phyloP scores from a whole-genome alignment of 768 basidiomycete species.

The Termitomyces sp. region DNA sequence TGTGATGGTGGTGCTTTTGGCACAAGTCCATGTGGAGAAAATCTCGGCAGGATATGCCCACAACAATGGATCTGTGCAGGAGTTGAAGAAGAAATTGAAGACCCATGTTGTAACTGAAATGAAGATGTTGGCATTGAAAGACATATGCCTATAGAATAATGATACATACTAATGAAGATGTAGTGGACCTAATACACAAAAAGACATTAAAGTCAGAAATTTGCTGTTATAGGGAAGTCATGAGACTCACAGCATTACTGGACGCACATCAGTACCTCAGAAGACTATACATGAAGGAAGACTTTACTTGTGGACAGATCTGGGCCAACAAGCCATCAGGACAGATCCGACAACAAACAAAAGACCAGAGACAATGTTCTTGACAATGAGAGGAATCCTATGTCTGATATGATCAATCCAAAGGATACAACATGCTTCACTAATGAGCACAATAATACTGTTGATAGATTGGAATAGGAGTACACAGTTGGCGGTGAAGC shows the following conservation, averaged over 20 bases:
- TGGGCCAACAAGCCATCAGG: conserved; percentile 37
- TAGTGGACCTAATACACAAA: conserved; percentile 30
- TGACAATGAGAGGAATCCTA: conserved; percentile 33
- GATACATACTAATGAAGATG: conserved; percentile 34
- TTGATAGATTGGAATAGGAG: conserved; percentile 51
- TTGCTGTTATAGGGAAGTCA: neutral
- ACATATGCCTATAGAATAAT: conserved; percentile 23
- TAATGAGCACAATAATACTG: conserved; percentile 46
- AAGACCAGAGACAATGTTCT: conserved; percentile 33
- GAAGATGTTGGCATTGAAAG: conserved; percentile 14
- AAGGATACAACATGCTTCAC: conserved; percentile 40
- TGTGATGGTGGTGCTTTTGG: conserved; percentile 39
- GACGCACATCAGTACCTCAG: neutral
- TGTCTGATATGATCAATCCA: conserved; percentile 38
- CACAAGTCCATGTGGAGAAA: conserved; percentile 36
- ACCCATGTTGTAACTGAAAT: conserved; percentile 31
- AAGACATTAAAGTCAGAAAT: neutral
- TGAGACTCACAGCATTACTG: conserved; percentile 29
- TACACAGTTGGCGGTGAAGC: conserved; percentile 35
- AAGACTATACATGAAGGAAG: neutral
- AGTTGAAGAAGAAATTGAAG: conserved; percentile 43
- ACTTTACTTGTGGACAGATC: conserved; percentile 35
- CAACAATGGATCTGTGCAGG: conserved; percentile 37
- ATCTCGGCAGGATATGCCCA: conserved; percentile 44
- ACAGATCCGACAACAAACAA: conserved; percentile 38